Base-by-base conservation (phyloP, 495 filamentous ascomycete genomes). In the Stereocaulon alpinum region DNA sequence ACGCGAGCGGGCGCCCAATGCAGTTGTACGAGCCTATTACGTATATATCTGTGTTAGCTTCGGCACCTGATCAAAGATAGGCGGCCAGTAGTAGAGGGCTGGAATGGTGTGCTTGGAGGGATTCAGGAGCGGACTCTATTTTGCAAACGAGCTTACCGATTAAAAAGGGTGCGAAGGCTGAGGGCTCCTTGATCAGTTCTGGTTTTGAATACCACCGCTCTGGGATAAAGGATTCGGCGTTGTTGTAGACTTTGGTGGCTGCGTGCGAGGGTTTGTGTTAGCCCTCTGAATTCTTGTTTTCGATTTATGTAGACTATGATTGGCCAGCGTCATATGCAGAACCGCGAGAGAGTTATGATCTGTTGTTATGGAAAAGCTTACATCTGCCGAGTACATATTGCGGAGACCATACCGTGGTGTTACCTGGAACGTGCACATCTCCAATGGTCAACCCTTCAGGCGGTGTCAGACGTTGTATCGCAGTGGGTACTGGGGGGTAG, bases 141-240 rank as follows among this genome's bases (percentile, higher is more conserved):
- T 24, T 24, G 24, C 24, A 24, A 24, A 24, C 24, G 24, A 24
- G 51, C 56, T 24, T 55, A 55, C 79, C 79, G 18, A 68, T 63
- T 4, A 69, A 71, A 63, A 84, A 86, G 0, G 82, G 82, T 2
- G 70, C 63, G 54, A 79, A 85, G 2, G 75, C 80, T 5, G 62
- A 63, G 56, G 69, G 73, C 48, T 80, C 67, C 2, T 65, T 69
- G 37, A 77, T 68, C 52, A 81, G 66, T 29, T 82, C 77, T 14
- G 74, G 72, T 37, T 68, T 55, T 2, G 67, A 66, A 54, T 67
- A 73, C 79, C 80, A 85, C 24, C 83, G 73, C 63, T 83, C 80
- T 0, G 82, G 82, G 47, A 82, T 66, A 59, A 79, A 84, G 2
- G 74, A 68, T 6, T 69, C 43, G 0, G 75, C 65, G 9, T 63